Evolutionary conservation across 202 grass and related monocot species (phyloP), one percentile per base, ranked within the genome.

Genomic region (Dendrocalamus latiflorus): DNA sequence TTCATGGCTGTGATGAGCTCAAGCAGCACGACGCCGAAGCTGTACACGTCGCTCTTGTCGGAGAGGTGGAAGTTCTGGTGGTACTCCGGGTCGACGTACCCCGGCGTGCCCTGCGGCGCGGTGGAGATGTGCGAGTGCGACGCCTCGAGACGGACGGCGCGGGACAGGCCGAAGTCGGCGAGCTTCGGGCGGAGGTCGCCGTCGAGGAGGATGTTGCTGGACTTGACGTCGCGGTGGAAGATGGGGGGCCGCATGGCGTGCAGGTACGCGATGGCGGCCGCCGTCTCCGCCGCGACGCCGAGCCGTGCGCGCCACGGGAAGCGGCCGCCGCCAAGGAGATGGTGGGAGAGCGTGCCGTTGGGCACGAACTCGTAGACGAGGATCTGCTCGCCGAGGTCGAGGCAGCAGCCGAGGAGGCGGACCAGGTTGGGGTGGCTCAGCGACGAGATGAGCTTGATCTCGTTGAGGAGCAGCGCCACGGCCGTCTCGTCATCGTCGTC

Each of bases 1-100:
- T 93, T 98, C 95, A 95, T 90, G 57, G 86, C 93, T n/a, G 95
- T 98, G 70, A 97, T 54, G 68, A 97, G 74, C 86, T 97, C 94
- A 17, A 97, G 91, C 6, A 99, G 81, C 72, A 99, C 93, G 51
- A 99, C 96, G 18, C 96, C 96, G 34, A 77, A 96, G 81, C 96
- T 99, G 77, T 99, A 99, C 71, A 99, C 84, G 72, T 99, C 96
- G 73, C 96, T 93, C 86, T 84, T 94, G 59, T 88, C 91, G 12
- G 94, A n/a, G n/a, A n/a, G n/a, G n/a, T n/a, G n/a, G n/a, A n/a
- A n/a, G n/a, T n/a, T n/a, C n/a, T n/a, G n/a, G n/a, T n/a, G n/a
- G n/a, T n/a, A n/a, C n/a, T n/a, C n/a, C n/a, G n/a, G n/a, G n/a
- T n/a, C n/a, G n/a, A n/a, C n/a, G n/a, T n/a, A n/a, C n/a, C n/a